Conservation (phyloP, 2,329 filamentous ascomycete genomes). For the Venturia oleaginea region DNA sequence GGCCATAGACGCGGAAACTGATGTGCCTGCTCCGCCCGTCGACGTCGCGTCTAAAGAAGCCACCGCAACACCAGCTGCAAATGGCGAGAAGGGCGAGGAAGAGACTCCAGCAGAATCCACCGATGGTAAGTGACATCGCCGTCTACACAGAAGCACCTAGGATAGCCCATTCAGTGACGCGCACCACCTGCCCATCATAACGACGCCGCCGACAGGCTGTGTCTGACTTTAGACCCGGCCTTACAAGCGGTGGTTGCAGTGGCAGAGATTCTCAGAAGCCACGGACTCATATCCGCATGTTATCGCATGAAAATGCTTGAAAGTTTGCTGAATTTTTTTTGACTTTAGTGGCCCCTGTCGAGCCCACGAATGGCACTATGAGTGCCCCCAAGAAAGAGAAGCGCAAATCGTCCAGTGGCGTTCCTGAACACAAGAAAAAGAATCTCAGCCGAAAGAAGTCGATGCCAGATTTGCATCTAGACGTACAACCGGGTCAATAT, state of each 20-base stretch:
- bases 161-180: neutral
- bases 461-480: constrained; percentile 54
- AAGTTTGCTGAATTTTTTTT: neutral
- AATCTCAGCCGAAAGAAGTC: constrained; percentile 82
- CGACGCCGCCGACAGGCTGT: neutral
- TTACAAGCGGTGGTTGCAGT: neutral
- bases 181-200: neutral
- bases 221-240: neutral
- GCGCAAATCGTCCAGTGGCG: constrained; percentile 64
- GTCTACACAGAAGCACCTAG: neutral
- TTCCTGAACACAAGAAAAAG: constrained; percentile 61
- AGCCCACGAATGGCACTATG: constrained; percentile 8
- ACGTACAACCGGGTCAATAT: constrained; percentile 84
- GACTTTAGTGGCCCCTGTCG: neutral
- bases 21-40: neutral
- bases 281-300: neutral
- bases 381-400: constrained; percentile 37
- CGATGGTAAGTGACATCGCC: neutral
- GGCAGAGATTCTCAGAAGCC: neutral
- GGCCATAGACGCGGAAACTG: neutral
- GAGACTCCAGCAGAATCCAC: neutral
- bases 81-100: neutral
- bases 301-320: neutral
- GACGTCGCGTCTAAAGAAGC: neutral
- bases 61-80: neutral